Evolutionary conservation across 148 eudicot species (phyloP).

Genomic region (Rhododendron williamsianum): DNA sequence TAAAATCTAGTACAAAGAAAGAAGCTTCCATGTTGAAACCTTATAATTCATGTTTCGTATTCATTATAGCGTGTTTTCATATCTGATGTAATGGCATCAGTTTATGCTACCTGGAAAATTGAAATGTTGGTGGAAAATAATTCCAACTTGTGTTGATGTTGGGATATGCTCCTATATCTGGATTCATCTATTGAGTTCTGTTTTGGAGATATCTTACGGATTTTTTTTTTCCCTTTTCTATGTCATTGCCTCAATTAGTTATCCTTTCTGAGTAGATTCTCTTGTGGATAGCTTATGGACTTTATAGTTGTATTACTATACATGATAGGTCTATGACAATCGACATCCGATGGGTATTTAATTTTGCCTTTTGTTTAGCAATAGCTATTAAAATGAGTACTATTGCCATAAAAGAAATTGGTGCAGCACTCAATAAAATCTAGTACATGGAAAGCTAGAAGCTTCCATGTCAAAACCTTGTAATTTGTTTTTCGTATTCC

Average conservation of each 20-base stretch:
- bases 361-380: background rate
- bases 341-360: background rate
- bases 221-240: background rate
- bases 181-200: background rate
- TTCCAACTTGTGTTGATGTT: background rate
- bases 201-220: background rate
- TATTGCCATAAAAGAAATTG: background rate
- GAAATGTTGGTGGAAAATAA: background rate
- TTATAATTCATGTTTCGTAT: background rate
- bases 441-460: background rate
- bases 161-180: background rate
- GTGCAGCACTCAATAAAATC: background rate
- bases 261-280: constrained; percentile 9
- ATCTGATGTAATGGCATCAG: background rate
- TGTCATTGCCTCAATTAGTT: background rate
- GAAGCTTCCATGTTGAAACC: background rate
- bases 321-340: background rate
- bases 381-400: background rate
- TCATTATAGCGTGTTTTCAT: background rate
- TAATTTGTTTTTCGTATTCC: background rate
- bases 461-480: background rate
- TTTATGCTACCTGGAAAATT: background rate
- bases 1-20: background rate
- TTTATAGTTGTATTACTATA: background rate
- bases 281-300: constrained; percentile 1